phyloP scores from a whole-genome alignment of 2,329 filamentous ascomycete species.

The Leptodontidium sp. region DNA sequence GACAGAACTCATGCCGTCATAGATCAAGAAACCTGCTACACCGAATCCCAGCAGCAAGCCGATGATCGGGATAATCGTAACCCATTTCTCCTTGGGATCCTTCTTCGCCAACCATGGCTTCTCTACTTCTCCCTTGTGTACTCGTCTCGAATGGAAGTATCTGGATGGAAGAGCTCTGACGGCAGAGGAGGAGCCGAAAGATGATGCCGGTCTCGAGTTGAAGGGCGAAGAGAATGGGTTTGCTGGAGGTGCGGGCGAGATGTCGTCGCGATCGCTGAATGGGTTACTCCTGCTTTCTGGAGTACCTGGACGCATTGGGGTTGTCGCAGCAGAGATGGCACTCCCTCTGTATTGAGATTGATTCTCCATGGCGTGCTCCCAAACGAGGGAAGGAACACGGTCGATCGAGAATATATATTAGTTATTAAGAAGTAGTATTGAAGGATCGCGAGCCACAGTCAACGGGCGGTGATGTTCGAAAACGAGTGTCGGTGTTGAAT shows the following conservation, averaged over 20 bases:
- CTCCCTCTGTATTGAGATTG: conserved; percentile 35
- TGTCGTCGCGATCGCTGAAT: conserved; percentile 40
- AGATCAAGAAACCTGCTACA: conserved; percentile 75
- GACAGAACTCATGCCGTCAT: conserved; percentile 76
- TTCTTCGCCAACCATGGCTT: conserved; percentile 80
- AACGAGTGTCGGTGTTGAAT: conserved; percentile 30
- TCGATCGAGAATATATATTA: conserved; percentile 30
- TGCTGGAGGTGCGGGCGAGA: conserved; percentile 37
- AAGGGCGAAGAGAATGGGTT: conserved; percentile 49
- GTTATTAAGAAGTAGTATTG: conserved; percentile 27
- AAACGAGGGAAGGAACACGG: conserved; percentile 21
- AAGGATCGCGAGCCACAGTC: conserved; percentile 19
- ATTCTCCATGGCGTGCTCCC: conserved; percentile 30
- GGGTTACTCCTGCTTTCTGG: conserved; percentile 47
- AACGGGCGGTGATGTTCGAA: conserved; percentile 19
- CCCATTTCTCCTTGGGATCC: conserved; percentile 85
- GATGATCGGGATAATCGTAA: conserved; percentile 79
- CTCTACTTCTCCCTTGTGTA: conserved; percentile 76
- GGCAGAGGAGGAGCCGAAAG: conserved; percentile 52
- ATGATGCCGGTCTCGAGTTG: conserved; percentile 53
- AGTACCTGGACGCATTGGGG: conserved; percentile 49
- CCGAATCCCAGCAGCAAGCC: conserved; percentile 74
- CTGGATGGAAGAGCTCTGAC: conserved; percentile 41
- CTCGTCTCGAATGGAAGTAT: conserved; percentile 53
- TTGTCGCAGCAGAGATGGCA: conserved; percentile 45